Percentiles rank a stretch among this genome's conserved stretches.
Conservation (phyloP, 495 filamentous ascomycete genomes). For the Xylaria cubensis region DNA sequence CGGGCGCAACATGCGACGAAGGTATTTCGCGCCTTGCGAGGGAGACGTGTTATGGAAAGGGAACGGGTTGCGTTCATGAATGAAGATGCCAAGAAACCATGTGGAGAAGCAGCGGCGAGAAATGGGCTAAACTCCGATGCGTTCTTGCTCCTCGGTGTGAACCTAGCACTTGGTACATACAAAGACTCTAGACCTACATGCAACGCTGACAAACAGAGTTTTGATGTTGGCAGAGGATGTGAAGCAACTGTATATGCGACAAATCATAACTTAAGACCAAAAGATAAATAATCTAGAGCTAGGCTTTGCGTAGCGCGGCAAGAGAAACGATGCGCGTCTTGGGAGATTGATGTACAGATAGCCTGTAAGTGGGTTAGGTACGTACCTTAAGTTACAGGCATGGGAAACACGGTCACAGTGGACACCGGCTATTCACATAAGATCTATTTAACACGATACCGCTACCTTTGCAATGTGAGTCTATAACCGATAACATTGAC, state of each 20-base stretch:
- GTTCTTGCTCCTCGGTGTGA: neutral
- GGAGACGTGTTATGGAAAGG: slow-evolving; percentile 7
- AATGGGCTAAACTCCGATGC: neutral
- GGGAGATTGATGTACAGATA: too few species aligned
- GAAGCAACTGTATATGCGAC: neutral
- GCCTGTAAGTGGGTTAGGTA: too few species aligned
- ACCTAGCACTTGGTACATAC: slow-evolving; percentile 1
- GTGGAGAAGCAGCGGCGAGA: slow-evolving; percentile 7
- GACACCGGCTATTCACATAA: too few species aligned
- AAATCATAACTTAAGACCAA: neutral
- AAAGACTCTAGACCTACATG: neutral
- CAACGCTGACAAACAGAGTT: neutral
- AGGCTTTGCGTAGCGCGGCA: neutral
- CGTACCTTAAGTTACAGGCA: too few species aligned
- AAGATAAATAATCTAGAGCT: neutral
- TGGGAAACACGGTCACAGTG: too few species aligned
- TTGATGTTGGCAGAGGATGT: neutral
- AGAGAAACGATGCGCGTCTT: neutral
- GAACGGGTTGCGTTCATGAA: neutral
- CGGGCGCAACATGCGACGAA: neutral
- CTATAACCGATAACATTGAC: neutral
- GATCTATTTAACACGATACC: too few species aligned
- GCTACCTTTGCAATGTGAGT: neutral
- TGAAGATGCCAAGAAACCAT: slow-evolving; percentile 18
- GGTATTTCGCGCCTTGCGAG: neutral